These are phyloP conservation scores for Verticillium tricorpus DNA, from an alignment of 2,329 filamentous ascomycete species.

Conservation along the genomic window DNA sequence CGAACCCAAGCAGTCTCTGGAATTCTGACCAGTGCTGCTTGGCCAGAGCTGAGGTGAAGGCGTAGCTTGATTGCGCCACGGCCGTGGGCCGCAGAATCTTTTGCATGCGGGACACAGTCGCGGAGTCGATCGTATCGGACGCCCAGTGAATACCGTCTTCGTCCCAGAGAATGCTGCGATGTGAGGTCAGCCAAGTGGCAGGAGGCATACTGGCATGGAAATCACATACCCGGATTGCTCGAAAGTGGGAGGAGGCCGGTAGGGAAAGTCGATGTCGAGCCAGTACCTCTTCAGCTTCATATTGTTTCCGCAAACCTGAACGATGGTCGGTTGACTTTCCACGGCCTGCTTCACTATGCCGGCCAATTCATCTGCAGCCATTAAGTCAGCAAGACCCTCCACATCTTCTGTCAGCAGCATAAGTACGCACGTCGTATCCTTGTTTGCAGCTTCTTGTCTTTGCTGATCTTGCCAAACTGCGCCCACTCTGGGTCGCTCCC, in stretches of 20 bases:
- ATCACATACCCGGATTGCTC: conserved; percentile 52
- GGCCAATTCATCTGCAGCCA: conserved; percentile 38
- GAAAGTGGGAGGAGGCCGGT: conserved; percentile 53
- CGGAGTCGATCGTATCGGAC: conserved; percentile 42
- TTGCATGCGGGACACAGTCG: conserved; percentile 37
- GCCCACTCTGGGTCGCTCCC: conserved; percentile 60
- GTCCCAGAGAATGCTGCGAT: conserved; percentile 42
- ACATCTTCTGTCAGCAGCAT: neutral
- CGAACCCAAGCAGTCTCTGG: conserved; percentile 41
- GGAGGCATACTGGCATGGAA: neutral
- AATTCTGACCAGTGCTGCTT: conserved; percentile 39
- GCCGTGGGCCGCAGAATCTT: conserved; percentile 51
- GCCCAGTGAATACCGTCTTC: conserved; percentile 44
- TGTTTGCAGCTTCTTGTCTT: conserved; percentile 42
- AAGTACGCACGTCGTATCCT: conserved; percentile 26
- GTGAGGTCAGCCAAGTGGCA: neutral
- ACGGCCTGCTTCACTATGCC: conserved; percentile 36
- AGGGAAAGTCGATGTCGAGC: conserved; percentile 59
- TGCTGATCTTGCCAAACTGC: conserved; percentile 54
- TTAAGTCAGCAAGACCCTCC: conserved; percentile 12
- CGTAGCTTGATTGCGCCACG: conserved; percentile 45
- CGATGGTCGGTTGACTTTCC: conserved; percentile 37
- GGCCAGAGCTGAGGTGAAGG: conserved; percentile 43
- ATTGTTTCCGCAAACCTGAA: conserved; percentile 38
- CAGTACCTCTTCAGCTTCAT: conserved; percentile 48